Evolutionary conservation across 2,329 filamentous ascomycete genomes (phyloP).

Genomic region (Botrytis fragariae): DNA sequence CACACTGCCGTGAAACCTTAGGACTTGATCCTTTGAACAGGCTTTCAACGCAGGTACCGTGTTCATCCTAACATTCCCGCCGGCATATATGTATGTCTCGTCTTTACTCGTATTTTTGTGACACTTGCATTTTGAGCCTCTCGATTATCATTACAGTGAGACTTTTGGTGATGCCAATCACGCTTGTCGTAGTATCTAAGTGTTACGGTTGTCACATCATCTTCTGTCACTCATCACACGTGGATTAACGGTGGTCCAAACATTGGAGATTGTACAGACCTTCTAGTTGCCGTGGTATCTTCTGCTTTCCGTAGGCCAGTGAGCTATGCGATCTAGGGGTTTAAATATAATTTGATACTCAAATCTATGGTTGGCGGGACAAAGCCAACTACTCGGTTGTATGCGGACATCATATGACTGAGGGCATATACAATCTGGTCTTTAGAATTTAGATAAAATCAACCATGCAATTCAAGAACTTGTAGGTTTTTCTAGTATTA

Average conservation of each 20-base stretch:
- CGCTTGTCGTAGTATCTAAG: neutral
- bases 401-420: too few relatives aligned
- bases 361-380: neutral
- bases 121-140: neutral
- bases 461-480: neutral
- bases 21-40: neutral
- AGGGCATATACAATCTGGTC: neutral
- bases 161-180: neutral
- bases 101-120: neutral
- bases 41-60: neutral
- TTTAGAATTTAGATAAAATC: neutral
- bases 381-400: too few relatives aligned
- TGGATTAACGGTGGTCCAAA: neutral
- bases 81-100: slow-evolving; percentile 6
- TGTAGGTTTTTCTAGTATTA: neutral
- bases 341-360: neutral
- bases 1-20: neutral
- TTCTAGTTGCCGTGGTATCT: neutral
- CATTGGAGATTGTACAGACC: neutral
- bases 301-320: neutral
- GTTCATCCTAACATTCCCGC: neutral
- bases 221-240: neutral
- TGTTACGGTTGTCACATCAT: neutral
- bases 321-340: neutral
- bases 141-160: neutral